Conservation (phyloP, 192 early-diverging fungal species). For the Paraglomus brasilianum region DNA sequence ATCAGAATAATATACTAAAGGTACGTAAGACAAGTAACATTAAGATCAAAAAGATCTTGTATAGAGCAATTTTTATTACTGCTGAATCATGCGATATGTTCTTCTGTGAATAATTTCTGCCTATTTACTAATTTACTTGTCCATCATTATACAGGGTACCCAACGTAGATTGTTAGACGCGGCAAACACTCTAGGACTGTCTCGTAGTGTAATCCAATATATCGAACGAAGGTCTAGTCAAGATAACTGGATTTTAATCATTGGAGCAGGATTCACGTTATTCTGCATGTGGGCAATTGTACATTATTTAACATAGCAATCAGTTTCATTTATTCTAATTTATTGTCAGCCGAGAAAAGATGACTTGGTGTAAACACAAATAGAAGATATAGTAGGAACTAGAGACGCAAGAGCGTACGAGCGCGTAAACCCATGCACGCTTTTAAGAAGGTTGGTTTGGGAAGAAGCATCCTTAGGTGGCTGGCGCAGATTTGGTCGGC, state of each 20-base stretch:
- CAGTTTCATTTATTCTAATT: background rate
- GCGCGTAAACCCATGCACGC: constrained; percentile 3
- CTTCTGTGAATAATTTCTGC: background rate
- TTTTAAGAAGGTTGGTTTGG: constrained; percentile 15
- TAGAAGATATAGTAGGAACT: no score
- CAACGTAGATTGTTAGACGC: constrained; percentile 57
- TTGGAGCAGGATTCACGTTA: constrained; percentile 49
- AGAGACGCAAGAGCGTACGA: no score
- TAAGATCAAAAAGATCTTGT: background rate
- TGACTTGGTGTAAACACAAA: no score
- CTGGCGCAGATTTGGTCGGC: constrained; percentile 8
- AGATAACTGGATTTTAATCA: constrained; percentile 63
- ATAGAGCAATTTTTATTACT: no score
- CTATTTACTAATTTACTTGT: constrained; percentile 13
- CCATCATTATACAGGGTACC: constrained; percentile 43
- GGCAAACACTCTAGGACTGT: constrained; percentile 57
- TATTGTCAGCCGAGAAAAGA: background rate
- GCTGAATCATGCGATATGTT: background rate
- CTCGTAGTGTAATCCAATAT: constrained; percentile 56
- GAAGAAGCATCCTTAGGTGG: background rate
- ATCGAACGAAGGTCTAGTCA: constrained; percentile 56
- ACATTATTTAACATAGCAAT: constrained; percentile 47
- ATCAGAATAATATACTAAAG: constrained; percentile 57
- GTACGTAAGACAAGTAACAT: constrained; percentile 35
- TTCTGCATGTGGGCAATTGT: constrained; percentile 54